phyloP scores from a whole-genome alignment of 768 basidiomycete genomes.

The Mycena olivaceomarginata region DNA sequence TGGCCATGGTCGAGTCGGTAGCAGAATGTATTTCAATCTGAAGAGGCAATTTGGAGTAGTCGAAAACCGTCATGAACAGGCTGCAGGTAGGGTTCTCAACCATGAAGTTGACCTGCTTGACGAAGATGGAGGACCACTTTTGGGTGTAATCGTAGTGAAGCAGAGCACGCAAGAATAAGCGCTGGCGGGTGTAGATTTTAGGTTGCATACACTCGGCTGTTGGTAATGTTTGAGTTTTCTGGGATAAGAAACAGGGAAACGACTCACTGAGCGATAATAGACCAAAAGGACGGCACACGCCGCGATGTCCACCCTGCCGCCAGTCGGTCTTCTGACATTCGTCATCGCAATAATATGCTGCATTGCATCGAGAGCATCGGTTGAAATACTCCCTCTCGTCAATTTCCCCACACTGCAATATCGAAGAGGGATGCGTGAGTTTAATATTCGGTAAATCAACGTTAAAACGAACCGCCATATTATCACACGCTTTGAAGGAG shows the following conservation, averaged over 20 bases:
- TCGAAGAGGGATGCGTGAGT: neutral
- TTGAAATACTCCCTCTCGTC: neutral
- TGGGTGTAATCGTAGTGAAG: neutral
- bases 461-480: neutral
- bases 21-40: neutral
- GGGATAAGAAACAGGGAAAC: neutral
- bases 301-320: neutral
- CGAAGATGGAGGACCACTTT: neutral
- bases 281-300: neutral
- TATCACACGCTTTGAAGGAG: neutral
- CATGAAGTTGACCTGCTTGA: neutral
- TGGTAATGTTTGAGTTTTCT: neutral
- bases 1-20: neutral
- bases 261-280: neutral
- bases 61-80: neutral
- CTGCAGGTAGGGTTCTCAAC: neutral
- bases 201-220: neutral
- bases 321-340: neutral
- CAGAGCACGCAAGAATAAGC: neutral
- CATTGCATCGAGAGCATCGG: neutral
- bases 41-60: neutral
- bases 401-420: neutral
- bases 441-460: neutral
- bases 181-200: neutral
- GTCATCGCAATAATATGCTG: neutral